These are phyloP conservation scores for Rhizophora apiculata DNA, from an alignment of 345 rosid genomes.

Conservation along the genomic window DNA sequence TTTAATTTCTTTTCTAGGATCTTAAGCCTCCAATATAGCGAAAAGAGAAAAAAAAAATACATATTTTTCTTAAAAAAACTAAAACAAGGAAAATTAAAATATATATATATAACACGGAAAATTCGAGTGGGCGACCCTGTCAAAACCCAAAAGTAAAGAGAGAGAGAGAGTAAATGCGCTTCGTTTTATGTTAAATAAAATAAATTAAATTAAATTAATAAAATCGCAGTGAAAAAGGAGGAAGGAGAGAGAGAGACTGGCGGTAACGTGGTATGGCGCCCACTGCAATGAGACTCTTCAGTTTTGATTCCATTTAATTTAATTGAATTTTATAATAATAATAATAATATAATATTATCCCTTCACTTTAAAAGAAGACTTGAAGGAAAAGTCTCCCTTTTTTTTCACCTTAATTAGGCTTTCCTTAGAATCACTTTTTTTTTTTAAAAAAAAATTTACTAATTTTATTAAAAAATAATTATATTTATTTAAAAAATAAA, in stretches of 20 bases:
- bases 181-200: conserved; percentile 15
- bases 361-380: too few relatives aligned
- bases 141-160: not conserved
- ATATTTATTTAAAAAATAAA: too few relatives aligned
- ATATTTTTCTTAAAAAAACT: not conserved
- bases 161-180: conserved; percentile 13
- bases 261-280: conserved; percentile 11
- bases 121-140: not conserved
- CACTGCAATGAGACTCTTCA: not conserved
- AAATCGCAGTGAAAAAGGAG: not conserved
- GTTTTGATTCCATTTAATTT: not conserved
- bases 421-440: too few relatives aligned
- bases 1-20: too few relatives aligned
- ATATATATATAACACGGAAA: not conserved
- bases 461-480: too few relatives aligned
- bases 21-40: too few relatives aligned
- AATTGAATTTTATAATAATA: too few relatives aligned
- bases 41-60: not conserved
- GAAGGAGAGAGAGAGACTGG: not conserved
- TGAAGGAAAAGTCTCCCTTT: too few relatives aligned
- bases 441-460: too few relatives aligned
- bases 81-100: not conserved
- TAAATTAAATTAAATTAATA: not conserved
- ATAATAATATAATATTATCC: too few relatives aligned
- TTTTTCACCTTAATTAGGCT: too few relatives aligned